phyloP scores from a whole-genome alignment of 148 eudicot species.

The Euryodendron excelsum region DNA sequence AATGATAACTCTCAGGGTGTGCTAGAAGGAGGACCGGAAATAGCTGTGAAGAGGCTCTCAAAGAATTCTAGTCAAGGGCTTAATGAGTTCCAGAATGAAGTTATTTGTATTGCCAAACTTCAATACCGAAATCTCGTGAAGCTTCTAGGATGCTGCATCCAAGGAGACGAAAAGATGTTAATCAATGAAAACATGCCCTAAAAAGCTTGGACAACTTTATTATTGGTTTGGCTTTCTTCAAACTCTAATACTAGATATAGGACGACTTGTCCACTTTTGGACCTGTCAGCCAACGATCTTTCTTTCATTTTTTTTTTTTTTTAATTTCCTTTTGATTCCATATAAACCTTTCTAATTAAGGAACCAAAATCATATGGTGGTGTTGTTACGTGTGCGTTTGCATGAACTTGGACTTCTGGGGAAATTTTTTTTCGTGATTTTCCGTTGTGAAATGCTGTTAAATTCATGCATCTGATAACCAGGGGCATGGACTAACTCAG shows the following conservation, averaged over 20 bases:
- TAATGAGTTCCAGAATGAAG: conserved; percentile 21
- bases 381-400: too few species aligned
- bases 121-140: conserved; percentile 20
- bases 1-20: not conserved
- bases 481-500: too few species aligned
- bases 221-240: not conserved
- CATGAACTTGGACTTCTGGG: too few species aligned
- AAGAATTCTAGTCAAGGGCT: conserved; percentile 14
- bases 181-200: conserved; percentile 16
- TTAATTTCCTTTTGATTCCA: too few species aligned
- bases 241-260: not conserved
- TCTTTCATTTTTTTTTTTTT: too few species aligned
- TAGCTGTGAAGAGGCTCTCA: conserved; percentile 21
- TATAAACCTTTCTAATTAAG: too few species aligned
- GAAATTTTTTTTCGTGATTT: too few species aligned
- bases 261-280: too few species aligned
- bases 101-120: conserved; percentile 10
- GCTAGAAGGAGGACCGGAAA: conserved; percentile 26
- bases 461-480: too few species aligned
- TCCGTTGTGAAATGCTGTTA: too few species aligned
- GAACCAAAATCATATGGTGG: too few species aligned
- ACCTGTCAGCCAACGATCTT: too few species aligned
- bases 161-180: conserved; percentile 11
- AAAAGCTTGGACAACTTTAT: not conserved
- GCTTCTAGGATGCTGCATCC: conserved; percentile 18